Base-by-base conservation (phyloP, 1,284 basidiomycete genomes). In the Tilletia indica region DNA sequence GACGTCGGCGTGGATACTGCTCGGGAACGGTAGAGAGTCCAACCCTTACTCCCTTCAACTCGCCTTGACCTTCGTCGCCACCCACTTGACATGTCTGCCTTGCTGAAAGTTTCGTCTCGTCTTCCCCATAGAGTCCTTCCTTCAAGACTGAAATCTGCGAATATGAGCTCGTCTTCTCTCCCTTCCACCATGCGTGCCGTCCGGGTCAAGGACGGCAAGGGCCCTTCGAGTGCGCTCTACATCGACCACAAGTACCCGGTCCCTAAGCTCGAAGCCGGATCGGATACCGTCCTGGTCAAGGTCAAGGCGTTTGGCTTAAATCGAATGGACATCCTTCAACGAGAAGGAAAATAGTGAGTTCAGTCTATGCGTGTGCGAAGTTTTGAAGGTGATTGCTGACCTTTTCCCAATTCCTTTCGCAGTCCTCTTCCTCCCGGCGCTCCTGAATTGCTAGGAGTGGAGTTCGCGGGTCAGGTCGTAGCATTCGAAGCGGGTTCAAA, bases 371-470 rank as follows among this genome's bases (percentile, higher is more conserved):
- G 16, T 25, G 36, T 64, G 34, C 6, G 68, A 48, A 63, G 5
- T 34, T 31, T 36, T 31, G 25, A 31, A 31, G 25, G 25, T 31
- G 25, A 31, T 14, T 45, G 6, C 42, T 45, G n/a, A 95, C 95
- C n/a, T n/a, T 34, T n/a, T 58, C 25, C 25, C 3, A 25, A 12
- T 5, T 58, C 12, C 1, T 36, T 19, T 94, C 95, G 8, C 58
- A 64, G 61, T 82, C 91, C 93, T 1, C 84, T 90, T 2, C 95
- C 94, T 9, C 88, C 91, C 16, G 92, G 91, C 68, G 89, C 90
- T 16, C 90, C 91, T 19, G 85, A 87, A 67, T 91, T 96, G 81
- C 87, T 97, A 36, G 94, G 96, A 8, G 93, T 97, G 70, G 95
- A 97, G 85, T 97, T 97, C 85, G 90, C 92, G 21, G 82, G 82